Evolutionary conservation across 345 rosid species (phyloP), one percentile per base, ranked within the genome.

Genomic region (Boechera divaricarpa): DNA sequence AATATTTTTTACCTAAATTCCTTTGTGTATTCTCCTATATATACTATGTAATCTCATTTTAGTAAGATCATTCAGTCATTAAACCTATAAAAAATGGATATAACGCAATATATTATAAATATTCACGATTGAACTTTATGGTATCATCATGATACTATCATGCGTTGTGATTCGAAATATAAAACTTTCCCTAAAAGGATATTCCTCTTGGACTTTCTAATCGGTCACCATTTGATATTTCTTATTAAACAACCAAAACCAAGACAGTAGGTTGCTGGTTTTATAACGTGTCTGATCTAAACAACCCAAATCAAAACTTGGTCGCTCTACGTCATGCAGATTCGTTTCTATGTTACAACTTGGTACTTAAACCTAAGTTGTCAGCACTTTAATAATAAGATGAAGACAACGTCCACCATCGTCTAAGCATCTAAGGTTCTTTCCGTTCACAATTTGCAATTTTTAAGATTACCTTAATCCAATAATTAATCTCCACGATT

Each of bases 331-430:
- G 69, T 72, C 73, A 72, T 53, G 69, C 74, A 67, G 69, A 72
- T 72, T 77, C 81, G 77, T 71, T 77, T 77, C 77, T 78, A 72
- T 72, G 77, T 58, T 49, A 51, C 81, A 72, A 78, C 81, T 78
- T 60, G 81, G 63, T 66, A 78, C 74, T 73, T 66, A 31, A 52
- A 66, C 69, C 39, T 65, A 38, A 65, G 77, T 58, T 56, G 45
- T 67, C 66, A 65, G 29, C 63, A 39, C 9, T 65, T 32, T 39
- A 72, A 67, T 59, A 78, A 16, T 44, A 38, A 29, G 7, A 48
- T 13, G 70, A 42, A 24, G 80, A 61, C 70, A 59, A 51, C 28
- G 54, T 68, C 54, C 69, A 51, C 74, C 68, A 75, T 67, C 52
- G 36, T 47, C 61, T 75, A 66, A 75, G 54, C 52, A 29, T 47